phyloP scores from a whole-genome alignment of 1,284 basidiomycete species.

The Chondrostereum purpureum region DNA sequence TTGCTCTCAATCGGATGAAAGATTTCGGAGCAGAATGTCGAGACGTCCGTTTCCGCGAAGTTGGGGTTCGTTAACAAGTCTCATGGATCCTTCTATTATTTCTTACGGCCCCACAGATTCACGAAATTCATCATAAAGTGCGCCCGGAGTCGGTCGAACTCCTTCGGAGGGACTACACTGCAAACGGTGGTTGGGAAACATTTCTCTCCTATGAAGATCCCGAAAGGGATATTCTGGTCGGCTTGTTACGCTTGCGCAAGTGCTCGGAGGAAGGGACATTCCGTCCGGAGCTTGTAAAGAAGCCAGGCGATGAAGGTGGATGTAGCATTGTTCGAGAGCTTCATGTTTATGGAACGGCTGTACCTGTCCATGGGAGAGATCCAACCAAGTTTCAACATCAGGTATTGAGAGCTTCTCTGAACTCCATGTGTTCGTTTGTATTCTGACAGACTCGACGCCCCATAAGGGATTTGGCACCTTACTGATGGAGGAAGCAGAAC shows the following conservation, averaged over 20 bases:
- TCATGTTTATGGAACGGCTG: constrained; percentile 98
- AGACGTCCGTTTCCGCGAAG: constrained; percentile 97
- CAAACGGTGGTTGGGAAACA: constrained; percentile 99
- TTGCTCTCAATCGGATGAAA: constrained; percentile 96
- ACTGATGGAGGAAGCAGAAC: constrained; percentile 98
- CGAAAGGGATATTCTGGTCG: constrained; percentile 93
- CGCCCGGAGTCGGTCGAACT: constrained; percentile 95
- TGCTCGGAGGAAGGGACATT: constrained; percentile 97
- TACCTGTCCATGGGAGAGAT: constrained; percentile 94
- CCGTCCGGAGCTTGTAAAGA: constrained; percentile 81
- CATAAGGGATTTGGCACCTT: constrained; percentile 89
- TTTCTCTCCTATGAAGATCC: constrained; percentile 99
- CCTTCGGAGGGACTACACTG: constrained; percentile 93
- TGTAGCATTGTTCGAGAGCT: constrained; percentile 95
- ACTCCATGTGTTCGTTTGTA: constrained; percentile 15
- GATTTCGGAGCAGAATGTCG: constrained; percentile 98
- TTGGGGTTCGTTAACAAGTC: constrained; percentile 64
- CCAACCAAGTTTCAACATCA: constrained; percentile 98
- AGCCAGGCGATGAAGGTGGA: constrained; percentile 58
- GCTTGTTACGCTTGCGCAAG: constrained; percentile 87
- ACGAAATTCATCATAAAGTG: constrained; percentile 98
- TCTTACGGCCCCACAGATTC: constrained; percentile 50
- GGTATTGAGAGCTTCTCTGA: constrained; percentile 26
- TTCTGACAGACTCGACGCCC: constrained; percentile 9
- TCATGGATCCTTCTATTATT: not conserved